Evolutionary conservation across 345 rosid genomes (phyloP), one percentile per base, ranked within the genome.

Genomic region (Lenwebbia sp.): DNA sequence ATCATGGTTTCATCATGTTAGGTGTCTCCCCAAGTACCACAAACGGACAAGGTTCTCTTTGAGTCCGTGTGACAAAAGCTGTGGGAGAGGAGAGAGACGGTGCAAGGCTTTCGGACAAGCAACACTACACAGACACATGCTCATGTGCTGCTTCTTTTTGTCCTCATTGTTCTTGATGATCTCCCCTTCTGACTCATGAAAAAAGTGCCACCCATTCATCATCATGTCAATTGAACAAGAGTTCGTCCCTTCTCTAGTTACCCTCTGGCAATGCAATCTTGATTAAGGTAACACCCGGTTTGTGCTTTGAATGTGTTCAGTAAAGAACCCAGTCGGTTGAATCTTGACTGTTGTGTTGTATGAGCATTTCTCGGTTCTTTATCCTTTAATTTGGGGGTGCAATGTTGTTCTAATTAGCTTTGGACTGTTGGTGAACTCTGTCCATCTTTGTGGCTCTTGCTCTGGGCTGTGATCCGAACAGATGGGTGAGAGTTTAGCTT

Each of bases 401-500:
- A 30, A 30, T 62, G 22, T 62, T 15, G 75, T 70, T 70, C 78
- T 54, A 65, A 37, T 54, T 57, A 19, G 53, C 51, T 4, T 84
- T 44, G 57, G 49, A 60, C 14, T 22, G 6, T 57, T 50, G 54
- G 40, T 44, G 52, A 23, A 7, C 78, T 25, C 37, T 84, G 85
- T 56, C 49, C 52, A 41, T 83, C 50, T 49, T 54, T 28, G 58
- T 33, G 58, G 78, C 33, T 70, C 78, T 70, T 49, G 12, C 10
- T 30, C 62, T n/a, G 62, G 75, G 52, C 17, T 50, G 78, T 70
- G 78, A 70, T 84, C 82, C 22, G 82, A 54, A 10, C 41, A 85
- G 83, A 85, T 85, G 86, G 86, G 65, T 51, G 83, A 85, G 65
- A 75, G 62, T 54, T 7, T 44, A n/a, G 47, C 52, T 75, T 85